Evolutionary conservation across 441 rosid species (phyloP).

Genomic region (Corymbia citriodora): DNA sequence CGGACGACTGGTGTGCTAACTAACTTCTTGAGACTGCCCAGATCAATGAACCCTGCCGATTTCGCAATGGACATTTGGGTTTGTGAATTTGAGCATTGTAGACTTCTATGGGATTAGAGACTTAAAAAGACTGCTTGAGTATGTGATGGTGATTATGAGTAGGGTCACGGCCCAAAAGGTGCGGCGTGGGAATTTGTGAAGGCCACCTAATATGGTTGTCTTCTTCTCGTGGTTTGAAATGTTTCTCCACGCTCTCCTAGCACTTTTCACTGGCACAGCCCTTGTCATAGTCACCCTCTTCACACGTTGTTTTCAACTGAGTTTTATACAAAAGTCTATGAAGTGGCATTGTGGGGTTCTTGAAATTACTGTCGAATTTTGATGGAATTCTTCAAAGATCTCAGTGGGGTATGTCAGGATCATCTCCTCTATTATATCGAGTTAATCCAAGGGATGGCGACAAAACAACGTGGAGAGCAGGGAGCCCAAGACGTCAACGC

Average conservation of each 20-base stretch:
- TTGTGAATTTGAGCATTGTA: neutral
- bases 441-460: neutral
- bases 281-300: neutral
- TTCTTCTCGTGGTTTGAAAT: neutral
- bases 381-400: neutral
- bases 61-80: neutral
- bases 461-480: neutral
- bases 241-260: neutral
- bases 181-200: neutral
- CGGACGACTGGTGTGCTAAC: neutral
- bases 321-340: neutral
- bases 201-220: neutral
- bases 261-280: neutral
- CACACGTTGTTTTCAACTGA: neutral
- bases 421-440: neutral
- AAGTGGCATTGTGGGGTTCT: neutral
- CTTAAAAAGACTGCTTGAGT: neutral
- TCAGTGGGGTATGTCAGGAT: neutral
- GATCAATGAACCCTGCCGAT: neutral
- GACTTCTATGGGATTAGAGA: neutral
- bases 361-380: neutral
- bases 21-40: neutral
- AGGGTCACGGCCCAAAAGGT: neutral
- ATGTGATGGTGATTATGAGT: neutral
- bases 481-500: neutral